A percentile compares a stretch with the other conserved stretches of the same genome.
Conservation (phyloP, 768 basidiomycete species). For the Naganishia kalamii region DNA sequence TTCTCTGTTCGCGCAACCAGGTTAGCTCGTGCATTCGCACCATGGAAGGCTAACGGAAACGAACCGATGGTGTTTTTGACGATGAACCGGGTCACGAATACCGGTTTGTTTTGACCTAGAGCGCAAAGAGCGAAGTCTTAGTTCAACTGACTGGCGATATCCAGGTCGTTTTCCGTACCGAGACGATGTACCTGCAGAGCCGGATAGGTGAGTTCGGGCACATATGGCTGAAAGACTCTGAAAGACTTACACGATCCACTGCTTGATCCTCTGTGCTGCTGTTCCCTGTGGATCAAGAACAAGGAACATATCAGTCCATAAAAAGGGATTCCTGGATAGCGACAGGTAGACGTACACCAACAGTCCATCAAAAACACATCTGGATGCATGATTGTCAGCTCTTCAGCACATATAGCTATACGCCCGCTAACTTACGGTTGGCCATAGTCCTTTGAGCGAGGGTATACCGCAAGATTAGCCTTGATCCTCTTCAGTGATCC, state of each 20-base stretch:
- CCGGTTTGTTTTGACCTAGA: slow-evolving; percentile 43
- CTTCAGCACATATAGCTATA: neutral
- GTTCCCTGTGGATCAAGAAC: neutral
- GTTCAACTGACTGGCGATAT: too few relatives aligned
- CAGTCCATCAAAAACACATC: slow-evolving; percentile 14
- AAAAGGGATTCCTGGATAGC: neutral
- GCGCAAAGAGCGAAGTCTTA: neutral
- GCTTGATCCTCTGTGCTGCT: slow-evolving; percentile 46
- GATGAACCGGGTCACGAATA: slow-evolving; percentile 45
- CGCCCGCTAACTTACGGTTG: slow-evolving; percentile 36
- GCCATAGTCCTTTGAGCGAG: slow-evolving; percentile 35
- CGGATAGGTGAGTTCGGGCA: neutral
- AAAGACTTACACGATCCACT: slow-evolving; percentile 40
- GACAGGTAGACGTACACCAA: neutral
- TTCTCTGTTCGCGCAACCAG: slow-evolving; percentile 24
- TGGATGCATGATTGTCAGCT: neutral
- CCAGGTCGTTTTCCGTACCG: neutral
- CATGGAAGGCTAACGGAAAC: neutral
- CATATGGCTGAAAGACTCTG: neutral
- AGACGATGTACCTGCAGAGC: neutral
- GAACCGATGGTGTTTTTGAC: slow-evolving; percentile 40
- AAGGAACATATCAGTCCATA: neutral
- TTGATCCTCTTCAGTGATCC: neutral
- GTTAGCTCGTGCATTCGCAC: neutral
- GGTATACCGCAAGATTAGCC: neutral